Conservation (phyloP, 2,329 filamentous ascomycete genomes). For the Verticillium isaacii region DNA sequence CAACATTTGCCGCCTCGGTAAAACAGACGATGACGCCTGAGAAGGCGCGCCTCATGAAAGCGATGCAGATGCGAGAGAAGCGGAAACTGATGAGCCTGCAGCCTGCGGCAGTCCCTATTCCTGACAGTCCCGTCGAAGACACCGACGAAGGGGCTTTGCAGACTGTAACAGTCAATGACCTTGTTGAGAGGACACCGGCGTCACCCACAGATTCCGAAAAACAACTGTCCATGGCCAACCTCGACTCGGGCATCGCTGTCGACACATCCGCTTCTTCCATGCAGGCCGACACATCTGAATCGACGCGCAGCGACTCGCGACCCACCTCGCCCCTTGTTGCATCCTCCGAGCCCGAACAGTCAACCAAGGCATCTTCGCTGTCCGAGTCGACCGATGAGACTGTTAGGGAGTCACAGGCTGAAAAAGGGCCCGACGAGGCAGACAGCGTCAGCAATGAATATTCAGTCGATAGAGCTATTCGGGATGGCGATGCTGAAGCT, state of each 20-base stretch:
- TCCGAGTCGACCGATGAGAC: conserved; percentile 61
- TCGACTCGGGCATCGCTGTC: conserved; percentile 52
- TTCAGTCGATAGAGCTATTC: background rate
- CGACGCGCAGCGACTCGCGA: conserved; percentile 51
- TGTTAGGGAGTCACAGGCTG: conserved; percentile 34
- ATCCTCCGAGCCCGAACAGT: conserved; percentile 52
- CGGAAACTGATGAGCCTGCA: conserved; percentile 48
- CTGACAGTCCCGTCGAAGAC: conserved; percentile 18
- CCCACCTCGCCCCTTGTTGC: conserved; percentile 50
- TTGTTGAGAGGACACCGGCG: conserved; percentile 9
- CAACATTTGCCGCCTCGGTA: conserved; percentile 36
- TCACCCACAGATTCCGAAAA: conserved; percentile 24
- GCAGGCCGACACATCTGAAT: conserved; percentile 41
- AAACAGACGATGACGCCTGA: conserved; percentile 70
- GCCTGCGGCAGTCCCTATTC: conserved; percentile 17
- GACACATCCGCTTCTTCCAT: conserved; percentile 35
- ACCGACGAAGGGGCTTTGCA: conserved; percentile 5
- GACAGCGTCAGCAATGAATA: background rate
- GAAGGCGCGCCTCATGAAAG: conserved; percentile 90
- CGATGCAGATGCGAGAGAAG: conserved; percentile 82
- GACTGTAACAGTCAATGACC: conserved; percentile 7
- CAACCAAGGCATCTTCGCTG: conserved; percentile 59
- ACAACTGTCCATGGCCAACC: conserved; percentile 35
- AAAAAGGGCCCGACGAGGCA: conserved; percentile 6
- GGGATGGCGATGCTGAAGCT: no score